phyloP scores from a whole-genome alignment of 1,284 basidiomycete species.

The Ganoderma resinaceum region DNA sequence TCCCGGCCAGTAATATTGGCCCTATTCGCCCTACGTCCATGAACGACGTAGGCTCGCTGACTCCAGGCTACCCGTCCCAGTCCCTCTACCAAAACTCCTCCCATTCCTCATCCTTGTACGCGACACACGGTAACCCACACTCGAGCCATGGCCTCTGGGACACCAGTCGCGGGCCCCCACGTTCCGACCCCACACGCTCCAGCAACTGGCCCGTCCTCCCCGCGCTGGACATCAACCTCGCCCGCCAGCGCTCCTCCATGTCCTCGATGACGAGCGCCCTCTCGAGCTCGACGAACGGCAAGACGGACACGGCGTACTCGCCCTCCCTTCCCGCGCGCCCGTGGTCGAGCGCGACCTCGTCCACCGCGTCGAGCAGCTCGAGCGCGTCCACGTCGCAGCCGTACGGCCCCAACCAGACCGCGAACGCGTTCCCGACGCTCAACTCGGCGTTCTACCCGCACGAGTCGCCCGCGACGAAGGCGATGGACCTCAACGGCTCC shows the following conservation, averaged over 20 bases:
- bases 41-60: conserved; percentile 23
- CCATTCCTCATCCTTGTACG: conserved; percentile 19
- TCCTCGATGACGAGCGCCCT: conserved; percentile 12
- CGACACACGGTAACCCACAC: conserved; percentile 11
- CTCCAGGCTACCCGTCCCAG: conserved; percentile 25
- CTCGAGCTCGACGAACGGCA: conserved; percentile 13
- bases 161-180: conserved; percentile 20
- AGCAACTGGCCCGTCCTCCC: conserved; percentile 38
- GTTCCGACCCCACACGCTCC: conserved; percentile 30
- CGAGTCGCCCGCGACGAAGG: conserved; percentile 36
- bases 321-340: conserved; percentile 38
- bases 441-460: conserved; percentile 53
- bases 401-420: conserved; percentile 1
- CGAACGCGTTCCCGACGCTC: conserved; percentile 42
- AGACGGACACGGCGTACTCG: conserved; percentile 36
- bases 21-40: conserved; percentile 34
- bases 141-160: conserved; percentile 34
- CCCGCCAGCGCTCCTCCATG: conserved; percentile 32
- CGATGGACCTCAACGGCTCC: conserved; percentile 24
- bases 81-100: conserved; percentile 21
- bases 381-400: conserved; percentile 34
- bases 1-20: conserved; percentile 12
- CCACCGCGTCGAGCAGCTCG: conserved; percentile 35
- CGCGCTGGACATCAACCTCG: conserved; percentile 38
- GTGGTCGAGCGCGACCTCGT: conserved; percentile 40